Percentiles rank a stretch among this genome's conserved stretches.
phyloP scores from a whole-genome alignment of 1,284 basidiomycete genomes.

The Leccinum ponderosum region DNA sequence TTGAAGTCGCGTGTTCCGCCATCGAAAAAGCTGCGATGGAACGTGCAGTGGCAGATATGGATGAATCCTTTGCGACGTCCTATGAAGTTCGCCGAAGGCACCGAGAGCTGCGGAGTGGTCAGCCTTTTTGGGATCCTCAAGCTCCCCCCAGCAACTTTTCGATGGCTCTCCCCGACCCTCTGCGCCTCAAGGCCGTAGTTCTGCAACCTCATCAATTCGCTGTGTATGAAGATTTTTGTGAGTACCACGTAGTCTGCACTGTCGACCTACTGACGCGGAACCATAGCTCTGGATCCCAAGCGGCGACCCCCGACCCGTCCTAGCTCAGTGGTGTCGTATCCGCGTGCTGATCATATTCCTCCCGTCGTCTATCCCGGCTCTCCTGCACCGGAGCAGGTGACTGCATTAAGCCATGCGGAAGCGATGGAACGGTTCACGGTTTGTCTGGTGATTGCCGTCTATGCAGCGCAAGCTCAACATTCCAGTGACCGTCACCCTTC shows the following conservation, averaged over 20 bases:
- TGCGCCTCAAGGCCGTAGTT: constrained; percentile 77
- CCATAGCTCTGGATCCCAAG: constrained; percentile 52
- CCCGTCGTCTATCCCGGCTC: constrained; percentile 50
- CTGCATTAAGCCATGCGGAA: constrained; percentile 59
- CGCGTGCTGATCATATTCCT: constrained; percentile 44
- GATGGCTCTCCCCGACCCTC: constrained; percentile 40
- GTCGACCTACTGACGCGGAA: constrained; percentile 6
- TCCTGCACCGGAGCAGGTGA: constrained; percentile 47
- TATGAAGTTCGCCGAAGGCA: constrained; percentile 88
- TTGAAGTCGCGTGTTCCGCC: constrained; percentile 93
- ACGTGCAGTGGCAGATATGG: constrained; percentile 91
- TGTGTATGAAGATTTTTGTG: constrained; percentile 96
- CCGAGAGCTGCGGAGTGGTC: constrained; percentile 74
- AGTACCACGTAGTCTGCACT: constrained; percentile 20
- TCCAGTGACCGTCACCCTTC: constrained; percentile 87
- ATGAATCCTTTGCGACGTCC: constrained; percentile 83
- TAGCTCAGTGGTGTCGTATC: constrained; percentile 60
- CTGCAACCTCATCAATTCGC: constrained; percentile 81
- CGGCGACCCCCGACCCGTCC: constrained; percentile 53
- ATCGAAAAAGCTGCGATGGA: constrained; percentile 99
- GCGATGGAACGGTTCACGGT: constrained; percentile 79
- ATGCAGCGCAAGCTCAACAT: constrained; percentile 92
- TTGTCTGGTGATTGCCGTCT: constrained; percentile 22
- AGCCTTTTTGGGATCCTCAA: constrained; percentile 87
- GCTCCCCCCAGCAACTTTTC: constrained; percentile 74